phyloP scores from a whole-genome alignment of 306 rosid species.

The Vachellia collinsii region DNA sequence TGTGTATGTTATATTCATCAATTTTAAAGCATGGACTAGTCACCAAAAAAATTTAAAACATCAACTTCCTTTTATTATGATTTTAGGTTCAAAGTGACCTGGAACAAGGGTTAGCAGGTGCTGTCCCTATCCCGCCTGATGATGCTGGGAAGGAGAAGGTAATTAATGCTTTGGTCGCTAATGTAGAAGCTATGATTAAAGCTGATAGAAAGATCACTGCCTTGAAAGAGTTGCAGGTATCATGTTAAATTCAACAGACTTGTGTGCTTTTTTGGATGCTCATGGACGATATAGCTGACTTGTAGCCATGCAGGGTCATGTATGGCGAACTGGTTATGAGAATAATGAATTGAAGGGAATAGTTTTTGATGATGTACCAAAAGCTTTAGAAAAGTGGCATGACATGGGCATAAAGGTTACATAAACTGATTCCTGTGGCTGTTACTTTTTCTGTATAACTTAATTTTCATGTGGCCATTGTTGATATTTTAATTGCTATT shows the following conservation, averaged over 20 bases:
- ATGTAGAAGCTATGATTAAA: conserved; percentile 89
- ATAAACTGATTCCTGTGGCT: conserved; percentile 29
- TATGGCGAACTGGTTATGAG: conserved; percentile 89
- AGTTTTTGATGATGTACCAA: conserved; percentile 87
- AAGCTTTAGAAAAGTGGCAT: conserved; percentile 88
- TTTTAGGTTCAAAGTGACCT: conserved; percentile 84
- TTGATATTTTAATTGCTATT: conserved; percentile 25
- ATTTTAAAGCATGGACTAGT: no score
- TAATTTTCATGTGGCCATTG: neutral
- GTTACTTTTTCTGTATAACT: conserved; percentile 16
- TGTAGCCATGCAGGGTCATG: conserved; percentile 77
- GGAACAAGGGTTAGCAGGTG: conserved; percentile 72
- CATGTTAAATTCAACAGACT: conserved; percentile 7
- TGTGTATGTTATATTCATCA: conserved; percentile 16
- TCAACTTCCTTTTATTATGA: conserved; percentile 28
- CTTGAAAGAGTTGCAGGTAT: conserved; percentile 91
- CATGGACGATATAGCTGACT: conserved; percentile 37
- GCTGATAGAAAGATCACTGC: conserved; percentile 95
- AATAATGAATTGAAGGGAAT: conserved; percentile 83
- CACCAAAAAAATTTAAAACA: conserved; percentile 14
- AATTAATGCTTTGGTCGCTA: conserved; percentile 78
- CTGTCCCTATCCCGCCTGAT: conserved; percentile 79
- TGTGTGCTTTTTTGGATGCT: conserved; percentile 18
- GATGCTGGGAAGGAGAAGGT: conserved; percentile 80
- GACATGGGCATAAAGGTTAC: conserved; percentile 76